phyloP scores from a whole-genome alignment of 345 rosid species.

The Odontarrhena argentea region DNA sequence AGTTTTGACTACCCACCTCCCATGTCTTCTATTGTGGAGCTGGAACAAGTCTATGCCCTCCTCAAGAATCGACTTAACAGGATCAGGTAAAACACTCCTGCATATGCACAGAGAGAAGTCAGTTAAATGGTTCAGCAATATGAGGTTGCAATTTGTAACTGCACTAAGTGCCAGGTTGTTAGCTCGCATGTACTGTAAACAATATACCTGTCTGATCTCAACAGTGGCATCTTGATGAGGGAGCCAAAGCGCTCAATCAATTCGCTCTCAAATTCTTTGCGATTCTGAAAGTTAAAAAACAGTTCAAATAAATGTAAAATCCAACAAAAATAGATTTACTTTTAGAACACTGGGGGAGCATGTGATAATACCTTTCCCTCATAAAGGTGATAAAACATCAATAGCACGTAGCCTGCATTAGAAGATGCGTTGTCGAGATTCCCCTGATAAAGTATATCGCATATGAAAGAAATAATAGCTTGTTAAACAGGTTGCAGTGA shows the following conservation, averaged over 20 bases:
- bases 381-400: constrained; percentile 94
- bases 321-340: constrained; percentile 6
- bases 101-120: constrained; percentile 35
- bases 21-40: constrained; percentile 72
- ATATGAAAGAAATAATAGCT: constrained; percentile 25
- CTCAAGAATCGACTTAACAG: constrained; percentile 65
- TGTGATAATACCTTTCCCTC: constrained; percentile 80
- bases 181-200: constrained; percentile 1
- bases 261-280: constrained; percentile 82
- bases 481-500: constrained; percentile 3
- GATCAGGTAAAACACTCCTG: constrained; percentile 79
- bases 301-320: constrained; percentile 15
- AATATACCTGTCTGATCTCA: constrained; percentile 73
- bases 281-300: constrained; percentile 53
- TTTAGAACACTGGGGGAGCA: constrained; percentile 3
- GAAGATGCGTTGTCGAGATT: constrained; percentile 85
- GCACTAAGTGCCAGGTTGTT: constrained; percentile 7
- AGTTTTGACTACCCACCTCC: constrained; percentile 57
- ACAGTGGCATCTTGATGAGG: constrained; percentile 86
- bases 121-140: constrained; percentile 10
- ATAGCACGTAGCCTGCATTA: constrained; percentile 90
- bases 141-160: constrained; percentile 12
- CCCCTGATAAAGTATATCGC: constrained; percentile 59
- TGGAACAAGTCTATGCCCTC: constrained; percentile 82
- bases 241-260: constrained; percentile 86